A percentile compares a stretch with the other conserved stretches of the same genome.
Evolutionary conservation across 352 stramenopile species (phyloP).

Genomic region (Lagenidium giganteum): DNA sequence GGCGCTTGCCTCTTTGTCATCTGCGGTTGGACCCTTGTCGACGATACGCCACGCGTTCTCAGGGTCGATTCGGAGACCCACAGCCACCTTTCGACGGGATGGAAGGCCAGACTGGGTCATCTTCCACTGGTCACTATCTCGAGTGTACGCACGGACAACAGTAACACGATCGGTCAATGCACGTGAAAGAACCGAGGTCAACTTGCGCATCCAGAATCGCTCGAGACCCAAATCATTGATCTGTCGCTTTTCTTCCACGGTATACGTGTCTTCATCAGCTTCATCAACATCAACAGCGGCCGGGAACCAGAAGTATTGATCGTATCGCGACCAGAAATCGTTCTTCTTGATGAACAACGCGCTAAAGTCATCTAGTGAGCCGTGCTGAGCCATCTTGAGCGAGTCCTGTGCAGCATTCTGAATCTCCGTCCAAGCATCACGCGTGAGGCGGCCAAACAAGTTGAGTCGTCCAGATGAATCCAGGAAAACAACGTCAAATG

Average conservation of each 20-base stretch:
- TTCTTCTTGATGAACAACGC: conserved; percentile 79
- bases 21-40: conserved; percentile 83
- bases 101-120: conserved; percentile 36
- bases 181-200: conserved; percentile 36
- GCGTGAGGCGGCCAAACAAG: conserved; percentile 60
- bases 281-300: conserved; percentile 41
- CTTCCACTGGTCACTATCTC: conserved; percentile 41
- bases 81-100: conserved; percentile 44
- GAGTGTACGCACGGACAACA: conserved; percentile 47
- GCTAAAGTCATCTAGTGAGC: conserved; percentile 71
- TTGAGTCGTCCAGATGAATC: conserved; percentile 75
- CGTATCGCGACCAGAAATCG: conserved; percentile 78
- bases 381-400: conserved; percentile 50
- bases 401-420: conserved; percentile 59
- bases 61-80: conserved; percentile 79
- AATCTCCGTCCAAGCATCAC: conserved; percentile 65
- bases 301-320: conserved; percentile 85
- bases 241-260: conserved; percentile 49
- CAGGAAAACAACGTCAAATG: conserved; percentile 74
- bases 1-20: conserved; percentile 63
- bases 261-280: conserved; percentile 54
- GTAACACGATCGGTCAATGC: conserved; percentile 67
- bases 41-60: conserved; percentile 79
- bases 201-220: conserved; percentile 57
- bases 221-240: conserved; percentile 79